Base-by-base conservation (phyloP, 1,139 yeast species). In the Geotrichum europaeum region DNA sequence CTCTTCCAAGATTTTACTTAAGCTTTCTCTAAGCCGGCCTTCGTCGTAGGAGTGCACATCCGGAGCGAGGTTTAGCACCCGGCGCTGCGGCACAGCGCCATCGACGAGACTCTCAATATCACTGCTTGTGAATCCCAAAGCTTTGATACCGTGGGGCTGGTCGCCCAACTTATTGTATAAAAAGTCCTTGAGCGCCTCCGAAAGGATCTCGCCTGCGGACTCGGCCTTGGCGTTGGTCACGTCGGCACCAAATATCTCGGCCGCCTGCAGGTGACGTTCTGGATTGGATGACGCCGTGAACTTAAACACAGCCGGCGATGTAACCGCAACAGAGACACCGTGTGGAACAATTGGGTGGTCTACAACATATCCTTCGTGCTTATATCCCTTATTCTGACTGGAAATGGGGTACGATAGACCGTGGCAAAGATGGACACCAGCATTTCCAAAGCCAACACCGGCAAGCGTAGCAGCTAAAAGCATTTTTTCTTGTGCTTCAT, bases 341-440 rank as follows among this genome's bases (percentile, higher is more conserved):
- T 76, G 79, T 12, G 79, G 79, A 50, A 76, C 70, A 60, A 76
- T 73, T 9, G 76, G 74, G 62, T 74, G 75, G 62, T 72, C 77
- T 4, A 73, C 75, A 28, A 12, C 57, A 65, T 76, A 76, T 51
- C 76, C 78, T n/a, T 70, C 67, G 62, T 76, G 78, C 63, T 69
- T 67, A 65, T 76, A 75, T 6, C 71, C 69, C 60, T 71, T 73
- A 67, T 76, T 76, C 68, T 75, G 76, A 36, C 76, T 72, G 3
- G 77, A 72, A 30, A 76, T 66, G 25, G 78, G 78, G 60, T 76
- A 76, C 28, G 77, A 74, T 49, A 76, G 68, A 22, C 78, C 79
- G 64, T 76, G 79, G 65, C 78, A 75, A 51, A 76, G 66, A 65
- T 76, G 79, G 43, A 76, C 79, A 12, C 79, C 79, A 4, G 78